phyloP scores from a whole-genome alignment of 148 eudicot genomes.

The Rhododendron vialii region DNA sequence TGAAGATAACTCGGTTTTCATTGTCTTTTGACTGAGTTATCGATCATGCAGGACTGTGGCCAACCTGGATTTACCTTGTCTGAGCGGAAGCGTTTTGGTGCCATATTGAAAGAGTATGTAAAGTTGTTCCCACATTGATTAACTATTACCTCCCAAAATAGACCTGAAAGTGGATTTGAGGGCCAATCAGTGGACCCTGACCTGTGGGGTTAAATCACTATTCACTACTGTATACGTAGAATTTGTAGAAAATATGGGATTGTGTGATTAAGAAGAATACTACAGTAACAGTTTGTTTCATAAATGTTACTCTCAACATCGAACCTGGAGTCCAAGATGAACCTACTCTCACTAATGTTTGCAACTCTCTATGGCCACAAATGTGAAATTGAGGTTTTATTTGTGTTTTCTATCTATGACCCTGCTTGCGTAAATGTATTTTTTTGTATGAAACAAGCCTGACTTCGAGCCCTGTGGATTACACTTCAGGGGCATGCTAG shows the following conservation, averaged over 20 bases:
- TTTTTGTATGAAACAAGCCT: neutral
- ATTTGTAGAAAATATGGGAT: neutral
- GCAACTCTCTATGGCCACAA: neutral
- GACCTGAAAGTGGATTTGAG: neutral
- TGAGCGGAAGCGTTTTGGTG: conserved; percentile 85
- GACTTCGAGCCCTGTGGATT: neutral
- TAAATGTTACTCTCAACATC: neutral
- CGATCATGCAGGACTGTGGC: conserved; percentile 70
- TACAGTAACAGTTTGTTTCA: neutral
- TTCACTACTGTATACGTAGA: neutral
- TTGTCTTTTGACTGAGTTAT: conserved; percentile 2
- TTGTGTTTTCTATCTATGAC: neutral
- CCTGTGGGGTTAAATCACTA: neutral
- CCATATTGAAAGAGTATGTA: conserved; percentile 77
- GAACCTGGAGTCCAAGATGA: neutral
- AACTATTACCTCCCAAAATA: neutral
- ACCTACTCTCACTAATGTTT: neutral
- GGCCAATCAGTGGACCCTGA: neutral
- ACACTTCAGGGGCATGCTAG: conserved; percentile 63
- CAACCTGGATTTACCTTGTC: conserved; percentile 95
- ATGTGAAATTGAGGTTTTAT: neutral
- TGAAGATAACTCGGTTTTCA: neutral
- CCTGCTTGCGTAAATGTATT: neutral
- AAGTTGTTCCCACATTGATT: neutral
- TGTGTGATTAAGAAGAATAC: neutral